Conservation (phyloP, 441 rosid species). For the Eutrema salsugineum region DNA sequence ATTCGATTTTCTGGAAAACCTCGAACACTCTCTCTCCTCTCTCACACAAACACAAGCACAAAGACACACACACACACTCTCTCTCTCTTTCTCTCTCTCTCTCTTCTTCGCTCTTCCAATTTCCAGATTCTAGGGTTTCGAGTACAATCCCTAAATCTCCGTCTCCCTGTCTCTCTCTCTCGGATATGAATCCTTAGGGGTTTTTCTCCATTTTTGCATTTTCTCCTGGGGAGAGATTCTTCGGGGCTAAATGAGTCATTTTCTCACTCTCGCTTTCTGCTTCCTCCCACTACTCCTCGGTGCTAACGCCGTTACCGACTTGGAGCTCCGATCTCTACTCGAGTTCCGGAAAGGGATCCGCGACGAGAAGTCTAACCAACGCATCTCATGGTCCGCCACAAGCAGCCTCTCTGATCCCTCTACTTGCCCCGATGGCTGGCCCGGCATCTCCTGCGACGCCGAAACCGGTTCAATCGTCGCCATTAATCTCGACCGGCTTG, state of each 20-base stretch:
- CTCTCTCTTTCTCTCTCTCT: neutral
- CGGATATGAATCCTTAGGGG: slow-evolving; percentile 5
- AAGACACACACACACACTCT: neutral
- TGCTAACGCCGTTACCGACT: slow-evolving; percentile 33
- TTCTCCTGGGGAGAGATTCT: neutral
- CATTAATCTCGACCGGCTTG: slow-evolving; percentile 54
- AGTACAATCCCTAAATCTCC: slow-evolving; percentile 28
- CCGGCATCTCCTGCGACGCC: slow-evolving; percentile 66
- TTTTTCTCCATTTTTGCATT: neutral
- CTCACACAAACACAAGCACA: neutral
- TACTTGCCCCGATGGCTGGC: slow-evolving; percentile 57
- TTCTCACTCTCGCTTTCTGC: neutral
- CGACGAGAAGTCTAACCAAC: slow-evolving; percentile 41
- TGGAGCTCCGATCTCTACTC: slow-evolving; percentile 62
- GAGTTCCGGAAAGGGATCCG: slow-evolving; percentile 88
- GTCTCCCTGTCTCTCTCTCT: slow-evolving; percentile 12
- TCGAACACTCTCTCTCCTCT: slow-evolving; percentile 16
- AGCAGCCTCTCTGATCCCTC: slow-evolving; percentile 33
- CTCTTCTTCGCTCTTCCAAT: neutral
- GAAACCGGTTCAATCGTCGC: slow-evolving; percentile 44
- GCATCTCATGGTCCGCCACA: slow-evolving; percentile 47
- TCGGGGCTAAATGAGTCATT: neutral
- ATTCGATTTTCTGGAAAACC: slow-evolving; percentile 17
- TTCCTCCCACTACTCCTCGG: slow-evolving; percentile 22
- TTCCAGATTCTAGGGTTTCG: slow-evolving; percentile 11